phyloP scores from a whole-genome alignment of 805 yeast genomes.

The Huiozyma sinensis region DNA sequence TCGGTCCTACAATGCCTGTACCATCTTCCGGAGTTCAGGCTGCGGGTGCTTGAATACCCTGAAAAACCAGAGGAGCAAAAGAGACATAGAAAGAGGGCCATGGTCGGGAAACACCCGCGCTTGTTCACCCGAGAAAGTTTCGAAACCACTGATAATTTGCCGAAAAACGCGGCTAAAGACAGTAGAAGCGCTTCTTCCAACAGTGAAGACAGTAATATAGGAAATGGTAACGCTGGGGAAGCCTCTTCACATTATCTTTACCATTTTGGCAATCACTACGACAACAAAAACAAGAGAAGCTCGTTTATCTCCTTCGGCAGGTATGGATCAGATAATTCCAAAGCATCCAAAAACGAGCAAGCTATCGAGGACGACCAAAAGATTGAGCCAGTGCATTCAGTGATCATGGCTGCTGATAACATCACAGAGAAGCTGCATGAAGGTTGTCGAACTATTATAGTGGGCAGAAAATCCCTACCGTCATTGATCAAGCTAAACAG shows the following conservation, averaged over 20 bases:
- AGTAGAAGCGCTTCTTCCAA: too few relatives aligned
- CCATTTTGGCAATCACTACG: too few relatives aligned
- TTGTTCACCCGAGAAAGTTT: conserved; percentile 23
- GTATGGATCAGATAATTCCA: conserved; percentile 1
- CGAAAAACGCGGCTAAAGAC: too few relatives aligned
- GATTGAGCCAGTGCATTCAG: conserved; percentile 14
- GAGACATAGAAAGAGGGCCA: conserved; percentile 32
- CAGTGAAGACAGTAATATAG: too few relatives aligned
- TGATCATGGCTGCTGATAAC: conserved; percentile 19
- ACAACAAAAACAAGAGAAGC: not conserved
- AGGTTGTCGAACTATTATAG: conserved; percentile 18
- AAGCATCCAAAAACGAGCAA: conserved; percentile 5
- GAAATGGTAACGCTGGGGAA: too few relatives aligned
- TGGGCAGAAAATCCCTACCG: conserved; percentile 14
- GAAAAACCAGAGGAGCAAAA: conserved; percentile 19
- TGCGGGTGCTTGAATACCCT: conserved; percentile 41
- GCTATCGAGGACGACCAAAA: not conserved
- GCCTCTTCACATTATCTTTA: too few relatives aligned
- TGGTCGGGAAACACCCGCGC: conserved; percentile 32
- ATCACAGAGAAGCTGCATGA: conserved; percentile 23
- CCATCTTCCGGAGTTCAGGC: conserved; percentile 61
- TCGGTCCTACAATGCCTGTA: conserved; percentile 83
- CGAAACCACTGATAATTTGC: conserved; percentile 2
- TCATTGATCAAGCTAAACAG: too few relatives aligned
- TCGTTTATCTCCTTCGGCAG: not conserved